Evolutionary conservation across 345 rosid genomes (phyloP).

Genomic region (Reutealis trisperma): DNA sequence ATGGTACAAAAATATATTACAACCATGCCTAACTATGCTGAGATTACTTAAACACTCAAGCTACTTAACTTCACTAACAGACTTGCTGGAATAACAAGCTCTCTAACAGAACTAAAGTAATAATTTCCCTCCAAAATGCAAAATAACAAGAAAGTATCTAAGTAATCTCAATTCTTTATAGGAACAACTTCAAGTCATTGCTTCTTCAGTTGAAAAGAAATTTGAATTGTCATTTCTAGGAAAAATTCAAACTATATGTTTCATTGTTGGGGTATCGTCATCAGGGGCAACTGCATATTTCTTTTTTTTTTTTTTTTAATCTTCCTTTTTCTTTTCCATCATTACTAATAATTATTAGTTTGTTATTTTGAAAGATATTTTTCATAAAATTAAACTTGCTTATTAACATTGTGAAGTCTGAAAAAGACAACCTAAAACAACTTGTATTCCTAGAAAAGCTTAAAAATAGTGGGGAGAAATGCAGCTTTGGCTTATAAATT

Average conservation of each 20-base stretch:
- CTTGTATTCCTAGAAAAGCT: too few species aligned
- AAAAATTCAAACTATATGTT: neutral
- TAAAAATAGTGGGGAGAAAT: neutral
- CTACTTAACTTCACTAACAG: too few species aligned
- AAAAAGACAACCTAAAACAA: too few species aligned
- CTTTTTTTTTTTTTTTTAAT: neutral
- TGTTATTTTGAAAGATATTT: neutral
- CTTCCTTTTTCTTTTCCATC: neutral
- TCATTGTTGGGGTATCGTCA: neutral
- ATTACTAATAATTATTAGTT: neutral
- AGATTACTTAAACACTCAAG: too few species aligned
- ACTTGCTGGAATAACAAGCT: too few species aligned
- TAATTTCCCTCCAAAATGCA: too few species aligned
- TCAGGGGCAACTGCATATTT: neutral
- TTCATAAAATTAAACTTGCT: neutral
- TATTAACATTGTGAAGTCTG: too few species aligned
- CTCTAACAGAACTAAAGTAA: too few species aligned
- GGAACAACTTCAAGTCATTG: neutral
- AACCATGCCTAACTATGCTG: too few species aligned
- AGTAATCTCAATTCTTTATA: neutral
- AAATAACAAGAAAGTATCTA: too few species aligned
- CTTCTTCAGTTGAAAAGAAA: neutral
- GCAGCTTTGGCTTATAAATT: too few species aligned
- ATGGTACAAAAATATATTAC: too few species aligned
- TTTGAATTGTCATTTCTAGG: neutral